Percentiles rank a stretch among this genome's conserved stretches.
phyloP scores from a whole-genome alignment of 129 eudicot species.

The Flaveria trinervia region DNA sequence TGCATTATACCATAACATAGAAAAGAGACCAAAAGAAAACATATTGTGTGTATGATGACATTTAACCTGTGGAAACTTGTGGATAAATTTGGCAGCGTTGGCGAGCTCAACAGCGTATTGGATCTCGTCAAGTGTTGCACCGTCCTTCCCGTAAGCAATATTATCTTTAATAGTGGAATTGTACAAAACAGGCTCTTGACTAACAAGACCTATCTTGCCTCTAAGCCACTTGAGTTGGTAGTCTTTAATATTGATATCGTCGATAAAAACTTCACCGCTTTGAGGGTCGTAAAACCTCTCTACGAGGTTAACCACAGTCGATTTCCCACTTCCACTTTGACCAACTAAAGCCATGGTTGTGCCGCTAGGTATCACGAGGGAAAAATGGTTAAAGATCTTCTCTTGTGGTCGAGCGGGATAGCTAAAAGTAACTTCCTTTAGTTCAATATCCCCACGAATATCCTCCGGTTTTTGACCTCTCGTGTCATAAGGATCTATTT shows the following conservation, averaged over 20 bases:
- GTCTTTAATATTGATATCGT: slow-evolving; percentile 3
- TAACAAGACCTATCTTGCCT: slow-evolving; percentile 11
- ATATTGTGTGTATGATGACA: background rate
- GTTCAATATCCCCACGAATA: slow-evolving; percentile 14
- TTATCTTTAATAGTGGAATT: slow-evolving; percentile 9
- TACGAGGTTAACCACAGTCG: slow-evolving; percentile 6
- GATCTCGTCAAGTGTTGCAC: slow-evolving; percentile 13
- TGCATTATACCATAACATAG: background rate
- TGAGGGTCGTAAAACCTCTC: slow-evolving; percentile 12
- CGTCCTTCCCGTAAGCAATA: slow-evolving; percentile 14
- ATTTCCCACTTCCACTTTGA: slow-evolving; percentile 5
- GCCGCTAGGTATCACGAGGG: slow-evolving; percentile 8
- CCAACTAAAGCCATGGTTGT: slow-evolving; percentile 14
- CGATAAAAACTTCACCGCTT: background rate
- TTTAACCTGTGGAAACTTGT: background rate
- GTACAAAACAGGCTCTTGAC: slow-evolving; percentile 13
- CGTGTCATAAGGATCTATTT: slow-evolving; percentile 13
- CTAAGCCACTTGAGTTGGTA: slow-evolving; percentile 20
- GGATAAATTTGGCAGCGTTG: slow-evolving; percentile 4
- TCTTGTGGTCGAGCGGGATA: slow-evolving; percentile 9
- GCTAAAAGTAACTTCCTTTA: slow-evolving; percentile 1
- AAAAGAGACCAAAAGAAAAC: background rate
- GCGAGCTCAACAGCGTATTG: slow-evolving; percentile 3
- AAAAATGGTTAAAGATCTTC: background rate
- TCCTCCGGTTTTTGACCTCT: background rate